Evolutionary conservation across 106 monocot species (phyloP).

Genomic region (Allium sativum): DNA sequence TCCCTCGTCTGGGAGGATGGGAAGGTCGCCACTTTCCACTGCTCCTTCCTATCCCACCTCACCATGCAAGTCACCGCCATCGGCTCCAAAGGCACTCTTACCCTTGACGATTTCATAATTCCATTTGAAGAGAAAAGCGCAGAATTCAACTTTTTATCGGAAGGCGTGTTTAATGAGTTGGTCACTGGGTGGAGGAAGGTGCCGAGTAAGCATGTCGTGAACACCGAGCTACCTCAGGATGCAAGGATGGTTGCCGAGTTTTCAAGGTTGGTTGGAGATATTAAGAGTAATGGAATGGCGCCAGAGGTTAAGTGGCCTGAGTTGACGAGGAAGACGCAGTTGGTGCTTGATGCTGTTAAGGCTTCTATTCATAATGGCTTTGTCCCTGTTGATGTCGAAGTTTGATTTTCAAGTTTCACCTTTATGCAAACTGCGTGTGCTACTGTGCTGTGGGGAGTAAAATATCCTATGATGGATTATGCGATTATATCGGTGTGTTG

Average conservation of each 20-base stretch:
- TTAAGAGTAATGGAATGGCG: constrained; percentile 17
- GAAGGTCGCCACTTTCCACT: constrained; percentile 43
- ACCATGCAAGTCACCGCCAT: constrained; percentile 35
- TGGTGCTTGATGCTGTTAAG: constrained; percentile 21
- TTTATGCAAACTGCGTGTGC: no score
- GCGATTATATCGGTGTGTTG: no score
- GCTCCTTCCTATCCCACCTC: constrained; percentile 54
- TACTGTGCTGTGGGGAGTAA: no score
- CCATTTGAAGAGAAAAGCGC: constrained; percentile 50
- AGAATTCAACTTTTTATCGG: constrained; percentile 22
- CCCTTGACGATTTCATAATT: constrained; percentile 44
- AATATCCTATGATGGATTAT: no score
- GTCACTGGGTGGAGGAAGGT: constrained; percentile 39
- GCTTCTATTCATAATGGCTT: constrained; percentile 16
- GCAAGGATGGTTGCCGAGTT: constrained; percentile 62
- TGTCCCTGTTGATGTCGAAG: constrained; percentile 7
- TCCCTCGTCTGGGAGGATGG: constrained; percentile 62
- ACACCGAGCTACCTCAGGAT: constrained; percentile 53
- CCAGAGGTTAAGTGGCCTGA: constrained; percentile 14
- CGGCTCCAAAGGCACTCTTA: constrained; percentile 52
- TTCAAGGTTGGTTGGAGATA: constrained; percentile 32
- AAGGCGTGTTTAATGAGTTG: constrained; percentile 32
- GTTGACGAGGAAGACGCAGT: constrained; percentile 20
- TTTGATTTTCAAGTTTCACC: neutral
- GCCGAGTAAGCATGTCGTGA: constrained; percentile 45